These are phyloP conservation scores for Sclerotinia trifoliorum DNA, from an alignment of 2,329 filamentous ascomycete genomes.

Conservation along the genomic window DNA sequence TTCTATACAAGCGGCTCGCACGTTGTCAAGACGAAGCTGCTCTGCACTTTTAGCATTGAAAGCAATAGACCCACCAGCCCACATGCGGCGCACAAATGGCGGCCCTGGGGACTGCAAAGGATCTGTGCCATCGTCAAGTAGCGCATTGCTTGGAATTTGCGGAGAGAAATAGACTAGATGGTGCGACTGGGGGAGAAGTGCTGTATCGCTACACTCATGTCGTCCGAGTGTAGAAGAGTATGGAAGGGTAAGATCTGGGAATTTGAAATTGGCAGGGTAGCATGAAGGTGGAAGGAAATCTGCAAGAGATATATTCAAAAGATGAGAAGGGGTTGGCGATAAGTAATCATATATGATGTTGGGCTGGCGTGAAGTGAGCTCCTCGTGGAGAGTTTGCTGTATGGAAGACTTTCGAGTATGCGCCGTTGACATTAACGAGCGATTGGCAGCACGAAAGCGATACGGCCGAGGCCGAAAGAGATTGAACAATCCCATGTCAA, in stretches of 20 bases:
- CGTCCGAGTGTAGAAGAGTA: constrained; percentile 1
- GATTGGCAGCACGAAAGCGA: constrained; percentile 9
- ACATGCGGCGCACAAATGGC: constrained; percentile 76
- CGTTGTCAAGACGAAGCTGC: constrained; percentile 39
- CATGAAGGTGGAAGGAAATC: constrained; percentile 50
- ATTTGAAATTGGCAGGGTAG: constrained; percentile 28
- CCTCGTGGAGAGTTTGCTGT: constrained; percentile 27
- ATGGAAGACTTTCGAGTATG: constrained; percentile 17
- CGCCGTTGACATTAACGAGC: constrained; percentile 3
- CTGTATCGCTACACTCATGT: neutral
- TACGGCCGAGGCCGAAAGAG: constrained; percentile 12
- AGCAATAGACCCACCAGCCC: constrained; percentile 75
- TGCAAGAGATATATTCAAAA: constrained; percentile 61
- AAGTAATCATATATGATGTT: constrained; percentile 49
- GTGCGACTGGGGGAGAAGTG: constrained; percentile 59
- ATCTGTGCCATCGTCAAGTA: constrained; percentile 85
- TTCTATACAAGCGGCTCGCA: constrained; percentile 47
- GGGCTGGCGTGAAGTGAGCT: constrained; percentile 31
- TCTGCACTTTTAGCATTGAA: constrained; percentile 44
- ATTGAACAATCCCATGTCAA: constrained; percentile 24
- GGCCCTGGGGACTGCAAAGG: constrained; percentile 70
- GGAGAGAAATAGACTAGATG: constrained; percentile 88
- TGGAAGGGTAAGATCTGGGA: constrained; percentile 28
- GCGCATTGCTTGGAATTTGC: constrained; percentile 55
- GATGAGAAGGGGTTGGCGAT: constrained; percentile 60